Base-by-base conservation (phyloP, 768 basidiomycete species). In the Daedaleopsis sinensis region DNA sequence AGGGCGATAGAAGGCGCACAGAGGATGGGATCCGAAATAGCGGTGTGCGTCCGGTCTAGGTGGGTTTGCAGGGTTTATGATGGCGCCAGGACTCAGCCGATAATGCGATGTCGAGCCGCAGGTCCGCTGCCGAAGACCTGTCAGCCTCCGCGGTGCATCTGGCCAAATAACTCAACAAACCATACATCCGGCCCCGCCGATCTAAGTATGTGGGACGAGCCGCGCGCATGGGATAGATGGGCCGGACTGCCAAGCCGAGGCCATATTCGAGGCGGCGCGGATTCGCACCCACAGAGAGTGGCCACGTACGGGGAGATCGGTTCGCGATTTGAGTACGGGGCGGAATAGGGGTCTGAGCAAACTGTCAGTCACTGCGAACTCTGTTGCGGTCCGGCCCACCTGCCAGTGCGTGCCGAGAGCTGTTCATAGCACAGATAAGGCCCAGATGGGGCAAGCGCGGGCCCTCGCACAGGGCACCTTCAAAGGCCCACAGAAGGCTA, bases 61-160 rank as follows among this genome's bases (percentile, higher is more conserved):
- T 53, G 61, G 47, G 27, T 66, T 65, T 38, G 65, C 61, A 54
- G 68, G 64, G 58, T 69, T 65, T 57, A 72, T 64, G 59, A 72
- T 69, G 48, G 58, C 53, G 54, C 52, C 67, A 38, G 69, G 64
- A 63, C 70, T 61, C 71, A 75, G 73, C 43, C 58, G 51, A 59
- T 52, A 43, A 48, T 47, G 37, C 23, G 61, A 58, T 57, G 63
- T 57, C 53, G 38, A 63, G 52, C 58, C 60, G 54, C 59, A 64
- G 35, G 44, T 36, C 53, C 61, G 52, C 24, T 27, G 21, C 59
- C 55, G 63, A 35, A 32, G 53, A 13, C 47, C 47, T 42, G 51
- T 55, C 35, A 51, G 39, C 47, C n/a, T 53, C 57, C 52, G 57
- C 59, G 52, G 53, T 19, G 47, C 19, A 53, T 59, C 56, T 52